Evolutionary conservation across 371 early-diverging fungal species (phyloP).

Genomic region (Apophysomyces ossiformis): DNA sequence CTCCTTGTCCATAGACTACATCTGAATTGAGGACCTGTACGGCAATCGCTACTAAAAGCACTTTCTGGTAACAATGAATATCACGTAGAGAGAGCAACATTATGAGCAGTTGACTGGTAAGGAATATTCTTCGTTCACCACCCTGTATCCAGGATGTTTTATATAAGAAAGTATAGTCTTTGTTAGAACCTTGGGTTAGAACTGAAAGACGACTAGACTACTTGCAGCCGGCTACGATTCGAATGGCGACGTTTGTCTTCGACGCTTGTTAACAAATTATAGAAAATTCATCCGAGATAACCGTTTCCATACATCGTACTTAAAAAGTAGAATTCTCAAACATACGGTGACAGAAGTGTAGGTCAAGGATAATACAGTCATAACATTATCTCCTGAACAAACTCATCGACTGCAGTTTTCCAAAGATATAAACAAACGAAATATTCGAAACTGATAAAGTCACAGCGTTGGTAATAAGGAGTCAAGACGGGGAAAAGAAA

Average conservation of each 20-base stretch:
- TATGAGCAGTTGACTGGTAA: background rate
- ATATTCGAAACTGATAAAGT: no score
- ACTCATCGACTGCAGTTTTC: no score
- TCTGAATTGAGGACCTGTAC: background rate
- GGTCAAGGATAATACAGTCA: no score
- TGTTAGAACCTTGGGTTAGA: constrained; percentile 2
- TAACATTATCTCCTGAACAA: no score
- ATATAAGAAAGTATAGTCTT: background rate
- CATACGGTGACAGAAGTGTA: no score
- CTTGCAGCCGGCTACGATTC: background rate
- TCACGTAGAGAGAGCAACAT: background rate
- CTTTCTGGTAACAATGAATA: background rate
- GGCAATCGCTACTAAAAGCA: constrained; percentile 9
- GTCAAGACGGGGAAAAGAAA: no score
- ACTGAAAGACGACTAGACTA: constrained; percentile 6
- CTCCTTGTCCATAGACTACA: constrained; percentile 47
- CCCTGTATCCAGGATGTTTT: background rate
- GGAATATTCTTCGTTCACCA: background rate
- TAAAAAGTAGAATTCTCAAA: no score
- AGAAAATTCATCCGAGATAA: background rate
- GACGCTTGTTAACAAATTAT: background rate
- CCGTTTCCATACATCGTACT: no score
- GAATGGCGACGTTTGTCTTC: background rate
- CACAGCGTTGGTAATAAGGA: no score
- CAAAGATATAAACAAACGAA: no score